These are phyloP conservation scores for Lactarius akahatsu DNA, from an alignment of 768 basidiomycete genomes.

Conservation along the genomic window DNA sequence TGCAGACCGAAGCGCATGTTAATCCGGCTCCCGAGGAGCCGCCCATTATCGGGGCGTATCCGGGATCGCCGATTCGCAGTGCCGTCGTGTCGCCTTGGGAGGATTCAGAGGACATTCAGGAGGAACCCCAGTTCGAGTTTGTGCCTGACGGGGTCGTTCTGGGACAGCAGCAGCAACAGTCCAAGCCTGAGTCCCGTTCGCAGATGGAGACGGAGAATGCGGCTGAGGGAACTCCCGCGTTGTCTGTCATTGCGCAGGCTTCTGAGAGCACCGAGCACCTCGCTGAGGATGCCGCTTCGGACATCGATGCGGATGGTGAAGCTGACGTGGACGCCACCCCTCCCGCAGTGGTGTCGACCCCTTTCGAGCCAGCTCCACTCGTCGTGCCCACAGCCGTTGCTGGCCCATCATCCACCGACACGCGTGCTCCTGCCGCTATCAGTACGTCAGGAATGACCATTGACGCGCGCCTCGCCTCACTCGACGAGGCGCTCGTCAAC, in stretches of 20 bases:
- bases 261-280: constrained; percentile 22
- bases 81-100: constrained; percentile 32
- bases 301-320: constrained; percentile 23
- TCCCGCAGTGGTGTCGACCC: not conserved
- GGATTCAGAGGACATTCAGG: constrained; percentile 7
- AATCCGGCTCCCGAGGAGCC: constrained; percentile 36
- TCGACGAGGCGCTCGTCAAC: constrained; percentile 30
- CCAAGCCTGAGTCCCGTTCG: not conserved
- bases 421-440: constrained; percentile 10
- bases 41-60: constrained; percentile 46
- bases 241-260: constrained; percentile 20
- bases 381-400: not conserved
- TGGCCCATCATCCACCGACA: constrained; percentile 2
- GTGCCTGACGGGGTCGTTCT: not conserved
- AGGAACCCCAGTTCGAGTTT: not conserved
- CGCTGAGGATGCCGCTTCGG: constrained; percentile 23
- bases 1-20: constrained; percentile 16
- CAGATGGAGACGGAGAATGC: not conserved
- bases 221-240: constrained; percentile 3
- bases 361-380: not conserved
- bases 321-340: constrained; percentile 17
- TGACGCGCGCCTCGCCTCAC: constrained; percentile 23
- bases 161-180: not conserved
- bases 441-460: not conserved
- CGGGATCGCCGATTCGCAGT: constrained; percentile 37